phyloP scores from a whole-genome alignment of 257 asterid genomes.

The Solanum tacnaense region DNA sequence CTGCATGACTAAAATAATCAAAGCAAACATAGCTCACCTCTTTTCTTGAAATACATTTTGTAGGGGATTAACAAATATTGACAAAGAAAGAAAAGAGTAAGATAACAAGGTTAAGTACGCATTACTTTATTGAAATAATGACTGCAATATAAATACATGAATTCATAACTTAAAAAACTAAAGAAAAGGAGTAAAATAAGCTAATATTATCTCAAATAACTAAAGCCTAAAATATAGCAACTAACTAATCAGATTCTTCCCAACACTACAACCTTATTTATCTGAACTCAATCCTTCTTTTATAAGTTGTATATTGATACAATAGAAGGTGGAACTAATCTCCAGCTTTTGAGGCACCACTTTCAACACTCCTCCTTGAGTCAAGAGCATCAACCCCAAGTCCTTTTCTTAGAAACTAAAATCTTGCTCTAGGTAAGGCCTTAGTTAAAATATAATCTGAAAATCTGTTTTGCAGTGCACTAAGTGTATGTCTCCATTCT shows the following conservation, averaged over 20 bases:
- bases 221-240: background rate
- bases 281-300: background rate
- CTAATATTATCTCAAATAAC: background rate
- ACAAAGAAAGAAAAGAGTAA: background rate
- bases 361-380: background rate
- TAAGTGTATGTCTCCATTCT: background rate
- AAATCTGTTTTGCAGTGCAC: background rate
- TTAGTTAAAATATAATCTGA: background rate
- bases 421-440: background rate
- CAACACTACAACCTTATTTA: background rate
- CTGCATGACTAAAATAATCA: no score
- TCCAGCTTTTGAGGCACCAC: background rate
- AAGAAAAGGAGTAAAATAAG: background rate
- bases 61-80: background rate
- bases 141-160: background rate
- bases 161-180: background rate
- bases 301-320: background rate
- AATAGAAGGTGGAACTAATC: background rate
- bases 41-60: no score
- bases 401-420: no score
- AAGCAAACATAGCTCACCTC: no score
- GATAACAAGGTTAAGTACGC: background rate
- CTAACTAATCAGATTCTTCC: no score
- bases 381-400: background rate
- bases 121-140: no score